Evolutionary conservation across 73 alveolate species (phyloP), one percentile per base, ranked within the genome.

Genomic region (Stentor roeselii): DNA sequence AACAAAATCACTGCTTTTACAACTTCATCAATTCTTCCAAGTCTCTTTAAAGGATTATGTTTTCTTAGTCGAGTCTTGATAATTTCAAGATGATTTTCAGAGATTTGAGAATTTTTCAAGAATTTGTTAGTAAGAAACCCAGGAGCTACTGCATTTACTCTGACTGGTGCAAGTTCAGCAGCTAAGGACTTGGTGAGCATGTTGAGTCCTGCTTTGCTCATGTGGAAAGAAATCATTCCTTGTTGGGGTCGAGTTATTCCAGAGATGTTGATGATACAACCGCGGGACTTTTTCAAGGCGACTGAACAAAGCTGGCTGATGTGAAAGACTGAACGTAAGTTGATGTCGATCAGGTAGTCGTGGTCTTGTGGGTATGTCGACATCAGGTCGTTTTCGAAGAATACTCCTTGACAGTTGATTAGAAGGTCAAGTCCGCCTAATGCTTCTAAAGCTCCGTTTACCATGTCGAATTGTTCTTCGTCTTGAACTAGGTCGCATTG

Each of bases 71-170:
- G 88, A 76, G 91, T 91, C 77, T 89, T 95, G 88, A 91, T 75
- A 39, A 50, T 50, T 15, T 39, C 35, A 87, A 84, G 87, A 84
- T 95, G 97, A 3, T 39, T 39, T 75, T 91, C 98, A 36, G 90
- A 77, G 60, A 92, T 76, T 21, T 93, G 92, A 4, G 95, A 88
- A 83, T 91, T 91, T 84, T 96, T 86, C 89, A 90, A 91, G 59
- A 94, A 82, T 77, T 93, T 91, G 60, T 96, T 91, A 78, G 86
- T 90, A 31, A 86, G 60, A 21, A 93, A 91, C 6, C 96, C 88
- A 59, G 98, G 91, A 39, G 97, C 93, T 1, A 95, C 96, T 59
- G 96, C 92, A 87, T 95, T 95, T n/a, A 95, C 94, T 87, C 98
- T 86, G 27, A 95, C 92, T 21, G 97, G 93, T 15, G 97, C 95